A percentile compares a stretch with the other conserved stretches of the same genome.
phyloP scores from a whole-genome alignment of 1,284 basidiomycete species.

The Heterobasidion parviporum region DNA sequence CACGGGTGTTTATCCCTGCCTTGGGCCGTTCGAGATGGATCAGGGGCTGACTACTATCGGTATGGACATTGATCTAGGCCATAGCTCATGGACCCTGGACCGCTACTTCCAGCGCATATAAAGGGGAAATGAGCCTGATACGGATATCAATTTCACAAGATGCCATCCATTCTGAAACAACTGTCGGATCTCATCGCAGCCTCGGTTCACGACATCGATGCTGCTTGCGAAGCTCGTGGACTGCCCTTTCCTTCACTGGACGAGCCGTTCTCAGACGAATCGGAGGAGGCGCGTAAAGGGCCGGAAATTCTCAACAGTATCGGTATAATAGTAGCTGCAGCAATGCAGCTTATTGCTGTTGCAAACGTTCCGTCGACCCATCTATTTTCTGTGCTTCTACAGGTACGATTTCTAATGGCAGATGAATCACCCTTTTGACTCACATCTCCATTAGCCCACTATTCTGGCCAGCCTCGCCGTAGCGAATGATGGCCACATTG shows the following conservation, averaged over 20 bases:
- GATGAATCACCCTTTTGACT: background rate
- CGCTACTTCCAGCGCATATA: too few relatives aligned
- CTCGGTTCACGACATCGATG: too few relatives aligned
- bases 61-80: too few relatives aligned
- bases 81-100: too few relatives aligned
- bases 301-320: constrained; percentile 4
- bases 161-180: too few relatives aligned
- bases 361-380: background rate
- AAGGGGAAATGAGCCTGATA: too few relatives aligned
- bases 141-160: too few relatives aligned
- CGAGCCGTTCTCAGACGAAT: constrained; percentile 8
- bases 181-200: too few relatives aligned
- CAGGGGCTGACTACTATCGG: too few relatives aligned
- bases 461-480: background rate
- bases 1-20: too few relatives aligned
- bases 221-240: too few relatives aligned
- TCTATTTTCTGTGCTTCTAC: background rate
- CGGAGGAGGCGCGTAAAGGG: constrained; percentile 9
- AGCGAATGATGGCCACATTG: background rate
- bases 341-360: background rate
- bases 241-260: constrained; percentile 7
- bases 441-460: background rate
- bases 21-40: too few relatives aligned
- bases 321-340: background rate
- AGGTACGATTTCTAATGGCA: background rate